These are phyloP conservation scores for Hypseocharis bilobata DNA, from an alignment of 441 rosid species.

Conservation along the genomic window DNA sequence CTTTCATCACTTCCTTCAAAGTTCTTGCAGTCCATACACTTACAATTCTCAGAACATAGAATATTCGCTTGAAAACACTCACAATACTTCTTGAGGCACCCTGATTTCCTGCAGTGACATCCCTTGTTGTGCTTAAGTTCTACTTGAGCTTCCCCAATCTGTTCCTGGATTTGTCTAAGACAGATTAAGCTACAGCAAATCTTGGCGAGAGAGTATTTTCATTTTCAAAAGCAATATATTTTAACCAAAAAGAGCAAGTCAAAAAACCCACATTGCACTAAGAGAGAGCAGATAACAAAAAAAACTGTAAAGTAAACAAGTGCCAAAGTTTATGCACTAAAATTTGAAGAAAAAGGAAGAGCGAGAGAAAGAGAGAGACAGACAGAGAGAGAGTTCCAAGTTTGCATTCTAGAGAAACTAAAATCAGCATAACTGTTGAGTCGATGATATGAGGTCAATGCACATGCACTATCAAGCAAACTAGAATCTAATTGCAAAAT, in stretches of 20 bases:
- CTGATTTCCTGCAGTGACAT: slow-evolving; percentile 90
- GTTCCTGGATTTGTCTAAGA: slow-evolving; percentile 42
- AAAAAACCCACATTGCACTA: neutral
- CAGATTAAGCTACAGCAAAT: neutral
- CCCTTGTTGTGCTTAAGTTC: slow-evolving; percentile 85
- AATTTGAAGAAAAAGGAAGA: no score
- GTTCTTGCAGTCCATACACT: slow-evolving; percentile 80
- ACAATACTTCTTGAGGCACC: slow-evolving; percentile 92
- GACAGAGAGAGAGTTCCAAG: no score
- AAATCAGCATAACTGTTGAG: neutral
- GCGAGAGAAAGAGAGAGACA: no score
- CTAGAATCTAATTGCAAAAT: neutral
- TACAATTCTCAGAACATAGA: slow-evolving; percentile 85
- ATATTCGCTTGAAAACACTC: slow-evolving; percentile 90
- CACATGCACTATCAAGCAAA: neutral
- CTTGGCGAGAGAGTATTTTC: neutral
- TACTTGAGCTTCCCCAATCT: slow-evolving; percentile 46
- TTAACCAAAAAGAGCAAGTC: neutral
- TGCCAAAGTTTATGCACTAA: neutral
- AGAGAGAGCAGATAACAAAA: neutral
- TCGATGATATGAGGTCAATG: neutral
- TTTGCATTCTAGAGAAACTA: no score
- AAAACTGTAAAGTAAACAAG: neutral
- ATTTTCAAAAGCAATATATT: neutral
- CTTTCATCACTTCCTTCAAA: slow-evolving; percentile 80